phyloP scores from a whole-genome alignment of 2,329 filamentous ascomycete species.

The Metarhizium anisopliae region DNA sequence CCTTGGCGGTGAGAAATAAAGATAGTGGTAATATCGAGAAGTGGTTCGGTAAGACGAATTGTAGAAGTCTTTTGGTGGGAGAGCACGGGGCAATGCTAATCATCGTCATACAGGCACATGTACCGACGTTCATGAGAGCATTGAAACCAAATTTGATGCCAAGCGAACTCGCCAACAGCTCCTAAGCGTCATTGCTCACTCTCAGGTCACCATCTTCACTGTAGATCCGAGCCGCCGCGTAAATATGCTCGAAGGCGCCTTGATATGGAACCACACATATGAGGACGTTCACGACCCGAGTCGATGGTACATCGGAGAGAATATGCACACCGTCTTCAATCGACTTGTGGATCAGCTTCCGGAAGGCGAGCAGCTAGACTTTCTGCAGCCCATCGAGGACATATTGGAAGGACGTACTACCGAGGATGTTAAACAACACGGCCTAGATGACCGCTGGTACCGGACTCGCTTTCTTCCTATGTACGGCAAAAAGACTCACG shows the following conservation, averaged over 20 bases:
- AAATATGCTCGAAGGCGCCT: slow-evolving; percentile 61
- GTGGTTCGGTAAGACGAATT: slow-evolving; percentile 54
- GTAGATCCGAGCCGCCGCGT: slow-evolving; percentile 54
- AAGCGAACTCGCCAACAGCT: slow-evolving; percentile 62
- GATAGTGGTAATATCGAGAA: slow-evolving; percentile 61
- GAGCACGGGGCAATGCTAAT: neutral
- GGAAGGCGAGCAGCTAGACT: slow-evolving; percentile 35
- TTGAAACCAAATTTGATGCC: slow-evolving; percentile 57
- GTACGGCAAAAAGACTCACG: slow-evolving; percentile 44
- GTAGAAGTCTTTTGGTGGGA: no score
- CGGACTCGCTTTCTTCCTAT: slow-evolving; percentile 64
- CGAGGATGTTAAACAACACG: slow-evolving; percentile 57
- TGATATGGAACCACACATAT: slow-evolving; percentile 43
- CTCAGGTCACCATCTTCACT: slow-evolving; percentile 67
- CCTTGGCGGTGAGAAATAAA: slow-evolving; percentile 56
- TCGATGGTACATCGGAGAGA: slow-evolving; percentile 47
- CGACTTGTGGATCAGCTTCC: slow-evolving; percentile 33
- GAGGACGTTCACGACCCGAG: slow-evolving; percentile 30
- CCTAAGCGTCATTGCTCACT: slow-evolving; percentile 63
- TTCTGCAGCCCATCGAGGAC: slow-evolving; percentile 50
- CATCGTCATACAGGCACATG: slow-evolving; percentile 43
- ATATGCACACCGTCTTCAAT: slow-evolving; percentile 57
- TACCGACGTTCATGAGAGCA: slow-evolving; percentile 69
- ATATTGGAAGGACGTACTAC: slow-evolving; percentile 52
- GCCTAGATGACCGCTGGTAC: slow-evolving; percentile 55